Evolutionary conservation across 1,139 yeast genomes (phyloP).

Genomic region (Yamadazyma atlantica): DNA sequence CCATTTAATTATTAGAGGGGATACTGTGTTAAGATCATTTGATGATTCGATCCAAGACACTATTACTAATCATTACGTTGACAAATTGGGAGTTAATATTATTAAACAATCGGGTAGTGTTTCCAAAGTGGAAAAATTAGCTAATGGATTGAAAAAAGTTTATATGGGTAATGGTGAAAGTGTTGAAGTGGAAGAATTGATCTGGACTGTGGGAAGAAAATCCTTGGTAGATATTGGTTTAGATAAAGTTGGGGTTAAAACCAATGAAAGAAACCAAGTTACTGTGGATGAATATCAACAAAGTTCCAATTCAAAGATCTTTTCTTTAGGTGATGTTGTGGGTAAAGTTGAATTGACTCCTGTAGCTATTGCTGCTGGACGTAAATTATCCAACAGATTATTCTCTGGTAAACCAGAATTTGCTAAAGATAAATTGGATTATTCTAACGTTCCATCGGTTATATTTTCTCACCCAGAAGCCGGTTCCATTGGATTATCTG

Average conservation of each 20-base stretch:
- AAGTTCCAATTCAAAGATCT: constrained; percentile 69
- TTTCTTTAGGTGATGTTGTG: constrained; percentile 89
- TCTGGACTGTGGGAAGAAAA: constrained; percentile 94
- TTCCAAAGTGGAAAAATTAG: constrained; percentile 56
- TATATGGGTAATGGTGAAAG: constrained; percentile 51
- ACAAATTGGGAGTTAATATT: constrained; percentile 73
- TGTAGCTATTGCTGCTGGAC: constrained; percentile 98
- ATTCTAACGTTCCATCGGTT: constrained; percentile 83
- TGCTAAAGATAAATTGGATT: constrained; percentile 75
- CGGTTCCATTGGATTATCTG: constrained; percentile 86
- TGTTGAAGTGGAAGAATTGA: constrained; percentile 72
- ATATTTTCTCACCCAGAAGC: constrained; percentile 97
- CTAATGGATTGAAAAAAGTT: constrained; percentile 63
- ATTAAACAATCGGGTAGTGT: constrained; percentile 66
- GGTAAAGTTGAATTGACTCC: constrained; percentile 95
- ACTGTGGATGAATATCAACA: constrained; percentile 85
- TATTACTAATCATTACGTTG: constrained; percentile 74
- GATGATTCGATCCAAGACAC: constrained; percentile 80
- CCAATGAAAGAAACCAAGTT: constrained; percentile 58
- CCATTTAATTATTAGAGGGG: constrained; percentile 85
- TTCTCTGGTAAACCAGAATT: constrained; percentile 73
- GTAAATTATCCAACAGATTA: constrained; percentile 85
- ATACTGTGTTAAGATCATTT: constrained; percentile 82
- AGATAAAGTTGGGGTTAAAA: constrained; percentile 70
- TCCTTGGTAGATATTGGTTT: constrained; percentile 73